Base-by-base conservation (phyloP, 768 basidiomycete species). In the Fistulinella prunicolor region DNA sequence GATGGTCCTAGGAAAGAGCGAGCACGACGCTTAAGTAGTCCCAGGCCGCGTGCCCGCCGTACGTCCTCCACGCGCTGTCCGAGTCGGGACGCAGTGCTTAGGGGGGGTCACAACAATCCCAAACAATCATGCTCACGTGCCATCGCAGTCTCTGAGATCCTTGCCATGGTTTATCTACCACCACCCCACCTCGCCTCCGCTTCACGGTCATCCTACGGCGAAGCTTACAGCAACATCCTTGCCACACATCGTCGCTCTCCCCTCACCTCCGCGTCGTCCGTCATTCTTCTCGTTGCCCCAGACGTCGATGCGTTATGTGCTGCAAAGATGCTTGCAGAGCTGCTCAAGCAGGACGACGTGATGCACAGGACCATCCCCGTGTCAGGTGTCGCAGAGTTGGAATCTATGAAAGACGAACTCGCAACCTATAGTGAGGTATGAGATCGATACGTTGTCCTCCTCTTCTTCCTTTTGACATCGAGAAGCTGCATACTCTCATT, bases 301-400 rank as follows among this genome's bases (percentile, higher is more conserved):
- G 89, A 94, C 62, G 89, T 94, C 43, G 95, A 99, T 70, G 90
- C 90, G 5, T 73, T 97, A 6, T 94, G 92, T 64, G 93, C 93
- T 9, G 85, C 90, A 5, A 80, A 85, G 38, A 95, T 98, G 82
- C 79, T 98, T 38, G 85, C 87, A 10, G 84, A 85, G 28, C 73
- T 99, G 16, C 83, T 99, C 70, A 87, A 83, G 58, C 90, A 94
- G 58, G 96, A 99, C 74, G 93, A 95, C 58, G 82, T 98, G 35
- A 85, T 87, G 65, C 88, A 97, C 68, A 80, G 90, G 39, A 81
- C 92, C 44, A 85, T 92, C 30, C 96, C 96, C 26, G 84, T 97
- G 1, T 85, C 90, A 13, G 92, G 93, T 2, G 85, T 89, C 49
- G 76, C 80, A 10, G 89, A 93, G 53, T 69, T 97, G 9, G 81